Percentiles rank a stretch among this genome's conserved stretches.
Evolutionary conservation across 2,329 filamentous ascomycete genomes (phyloP).

Genomic region (Corinectria fuckeliana): DNA sequence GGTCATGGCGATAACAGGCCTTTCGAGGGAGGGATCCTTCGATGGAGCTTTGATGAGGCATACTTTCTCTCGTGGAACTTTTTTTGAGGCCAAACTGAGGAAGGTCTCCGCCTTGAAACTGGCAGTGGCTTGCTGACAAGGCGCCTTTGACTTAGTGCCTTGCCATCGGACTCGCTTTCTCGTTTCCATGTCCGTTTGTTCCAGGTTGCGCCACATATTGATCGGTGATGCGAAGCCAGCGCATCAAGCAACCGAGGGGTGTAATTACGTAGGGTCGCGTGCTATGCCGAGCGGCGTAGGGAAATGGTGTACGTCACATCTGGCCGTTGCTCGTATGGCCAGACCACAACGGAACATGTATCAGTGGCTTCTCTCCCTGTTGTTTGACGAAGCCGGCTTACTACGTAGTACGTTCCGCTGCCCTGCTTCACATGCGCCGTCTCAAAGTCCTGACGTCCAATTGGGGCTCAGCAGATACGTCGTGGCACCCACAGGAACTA

Average conservation of each 20-base stretch:
- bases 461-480: neutral
- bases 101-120: neutral
- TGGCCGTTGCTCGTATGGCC: neutral
- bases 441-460: neutral
- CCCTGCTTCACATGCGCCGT: neutral
- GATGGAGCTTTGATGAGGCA: neutral
- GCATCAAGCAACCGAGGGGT: neutral
- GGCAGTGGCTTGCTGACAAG: neutral
- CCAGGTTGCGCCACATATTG: no score
- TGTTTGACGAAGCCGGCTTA: neutral
- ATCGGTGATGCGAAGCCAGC: constrained; percentile 4
- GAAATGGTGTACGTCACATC: neutral
- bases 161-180: no score
- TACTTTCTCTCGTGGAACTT: neutral
- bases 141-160: neutral
- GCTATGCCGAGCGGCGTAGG: neutral
- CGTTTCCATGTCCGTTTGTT: no score
- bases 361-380: neutral
- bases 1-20: neutral
- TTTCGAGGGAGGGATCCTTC: neutral
- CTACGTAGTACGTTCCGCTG: neutral
- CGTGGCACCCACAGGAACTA: neutral
- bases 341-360: neutral
- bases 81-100: neutral
- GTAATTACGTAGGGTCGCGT: neutral